Evolutionary conservation across 768 basidiomycete species (phyloP), one percentile per base, ranked within the genome.

Genomic region (Tricholoma terreum): DNA sequence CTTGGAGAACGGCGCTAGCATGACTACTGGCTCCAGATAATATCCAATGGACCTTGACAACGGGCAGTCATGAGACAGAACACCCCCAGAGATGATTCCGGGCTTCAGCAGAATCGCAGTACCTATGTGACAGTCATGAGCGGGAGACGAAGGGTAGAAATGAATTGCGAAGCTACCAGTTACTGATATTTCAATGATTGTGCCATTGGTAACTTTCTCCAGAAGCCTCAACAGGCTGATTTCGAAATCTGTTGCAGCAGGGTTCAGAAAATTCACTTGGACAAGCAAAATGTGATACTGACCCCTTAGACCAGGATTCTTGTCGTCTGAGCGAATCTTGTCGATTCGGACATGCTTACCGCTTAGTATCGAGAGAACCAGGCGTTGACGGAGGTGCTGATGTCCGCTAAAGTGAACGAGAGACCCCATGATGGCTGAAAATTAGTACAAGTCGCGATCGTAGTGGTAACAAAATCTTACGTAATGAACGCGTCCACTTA

Each of bases 281-380:
- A 9, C n/a, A 17, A 45, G 30, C 22, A 33, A 53, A 42, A 50
- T 36, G 12, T 45, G 36, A 31, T 34, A 56, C 75, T 46, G 56
- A 93, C 92, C 93, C 82, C 86, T 77, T n/a, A 99, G 74, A 69
- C 97, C 97, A 22, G 96, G 95, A 70, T 98, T 90, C 65, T 94
- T 94, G 73, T 98, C 94, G 31, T 93, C 86, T 0, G 91, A 77
- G 24, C 97, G 86, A 58, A 99, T 97, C 62, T 84, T 87, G 66
- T 94, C 87, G 38, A 98, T 89, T 55, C 85, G 81, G 3, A 96
- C 83, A 40, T 87, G 76, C 64, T 89, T 91, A 52, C 95, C 93
- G 50, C 92, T 94, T 35, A 98, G 79, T 17, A 98, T 80, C 0
- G 92, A 91, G n/a, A 98, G 79, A 0, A 94, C 88, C 4, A 98